Evolutionary conservation across 495 filamentous ascomycete genomes (phyloP).

Genomic region (Penicillium maclennaniae): DNA sequence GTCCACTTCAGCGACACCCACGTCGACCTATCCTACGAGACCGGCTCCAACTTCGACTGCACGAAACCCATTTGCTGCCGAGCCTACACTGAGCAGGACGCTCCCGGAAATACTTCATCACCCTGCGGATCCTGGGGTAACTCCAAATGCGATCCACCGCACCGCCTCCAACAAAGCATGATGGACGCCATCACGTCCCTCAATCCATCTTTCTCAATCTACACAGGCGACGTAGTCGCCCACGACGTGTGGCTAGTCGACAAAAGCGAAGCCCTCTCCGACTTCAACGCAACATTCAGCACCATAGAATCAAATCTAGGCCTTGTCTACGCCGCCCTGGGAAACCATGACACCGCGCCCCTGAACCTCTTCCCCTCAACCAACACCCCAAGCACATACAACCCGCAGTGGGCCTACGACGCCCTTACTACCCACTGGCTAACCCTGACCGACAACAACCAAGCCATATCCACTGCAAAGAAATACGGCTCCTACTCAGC

Average conservation of each 20-base stretch:
- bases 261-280: constrained; percentile 36
- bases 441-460: constrained; percentile 40
- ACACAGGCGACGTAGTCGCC: constrained; percentile 30
- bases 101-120: constrained; percentile 36
- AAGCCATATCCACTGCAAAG: constrained; percentile 29
- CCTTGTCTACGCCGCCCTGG: constrained; percentile 47
- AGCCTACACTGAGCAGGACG: constrained; percentile 39
- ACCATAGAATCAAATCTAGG: constrained; percentile 27
- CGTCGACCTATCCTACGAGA: constrained; percentile 48
- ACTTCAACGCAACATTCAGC: constrained; percentile 43
- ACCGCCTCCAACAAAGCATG: constrained; percentile 50
- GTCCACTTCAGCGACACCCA: constrained; percentile 57
- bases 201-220: constrained; percentile 27
- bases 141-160: constrained; percentile 48
- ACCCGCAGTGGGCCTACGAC: constrained; percentile 51
- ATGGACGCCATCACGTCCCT: constrained; percentile 41
- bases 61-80: constrained; percentile 56
- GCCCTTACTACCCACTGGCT: constrained; percentile 44
- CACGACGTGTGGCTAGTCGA: constrained; percentile 29
- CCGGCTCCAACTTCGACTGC: constrained; percentile 48
- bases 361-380: constrained; percentile 47
- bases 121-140: constrained; percentile 49
- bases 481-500: constrained; percentile 51
- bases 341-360: constrained; percentile 55
- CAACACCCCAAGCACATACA: constrained; percentile 26